phyloP scores from a whole-genome alignment of 2,329 filamentous ascomycete species.

The Aspergillus candidus region DNA sequence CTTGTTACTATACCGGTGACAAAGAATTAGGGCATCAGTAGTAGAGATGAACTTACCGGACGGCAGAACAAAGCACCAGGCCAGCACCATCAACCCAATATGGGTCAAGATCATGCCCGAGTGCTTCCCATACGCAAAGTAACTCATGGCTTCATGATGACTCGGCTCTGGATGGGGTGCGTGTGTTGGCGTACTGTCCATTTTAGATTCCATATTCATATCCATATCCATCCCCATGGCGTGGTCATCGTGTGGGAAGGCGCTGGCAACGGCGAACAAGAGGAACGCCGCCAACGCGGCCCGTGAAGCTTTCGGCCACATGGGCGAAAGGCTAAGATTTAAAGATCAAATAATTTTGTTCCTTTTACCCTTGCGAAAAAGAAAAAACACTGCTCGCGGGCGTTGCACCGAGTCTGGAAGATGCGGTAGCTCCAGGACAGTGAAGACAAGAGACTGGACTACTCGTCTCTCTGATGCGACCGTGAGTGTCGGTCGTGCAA shows the following conservation, averaged over 20 bases:
- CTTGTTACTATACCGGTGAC: not conserved
- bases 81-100: slow-evolving; percentile 62
- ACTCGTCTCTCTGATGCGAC: not conserved
- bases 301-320: slow-evolving; percentile 21
- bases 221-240: slow-evolving; percentile 27
- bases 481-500: not conserved
- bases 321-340: slow-evolving; percentile 8
- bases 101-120: slow-evolving; percentile 57
- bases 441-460: not conserved
- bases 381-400: not conserved
- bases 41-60: slow-evolving; percentile 49
- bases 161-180: slow-evolving; percentile 13
- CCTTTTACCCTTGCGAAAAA: slow-evolving; percentile 2
- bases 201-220: slow-evolving; percentile 14
- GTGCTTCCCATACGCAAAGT: slow-evolving; percentile 39
- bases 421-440: not conserved
- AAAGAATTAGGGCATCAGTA: not conserved
- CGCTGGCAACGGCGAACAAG: slow-evolving; percentile 27
- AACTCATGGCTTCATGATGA: slow-evolving; percentile 36
- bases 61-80: slow-evolving; percentile 68
- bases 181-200: slow-evolving; percentile 2
- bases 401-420: not conserved
- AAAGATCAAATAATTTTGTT: slow-evolving; percentile 1
- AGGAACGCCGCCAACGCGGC: slow-evolving; percentile 24
- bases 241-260: slow-evolving; percentile 30